Percentiles rank a stretch among this genome's conserved stretches.
phyloP scores from a whole-genome alignment of 2,329 filamentous ascomycete genomes.

The Aspergillus persii region DNA sequence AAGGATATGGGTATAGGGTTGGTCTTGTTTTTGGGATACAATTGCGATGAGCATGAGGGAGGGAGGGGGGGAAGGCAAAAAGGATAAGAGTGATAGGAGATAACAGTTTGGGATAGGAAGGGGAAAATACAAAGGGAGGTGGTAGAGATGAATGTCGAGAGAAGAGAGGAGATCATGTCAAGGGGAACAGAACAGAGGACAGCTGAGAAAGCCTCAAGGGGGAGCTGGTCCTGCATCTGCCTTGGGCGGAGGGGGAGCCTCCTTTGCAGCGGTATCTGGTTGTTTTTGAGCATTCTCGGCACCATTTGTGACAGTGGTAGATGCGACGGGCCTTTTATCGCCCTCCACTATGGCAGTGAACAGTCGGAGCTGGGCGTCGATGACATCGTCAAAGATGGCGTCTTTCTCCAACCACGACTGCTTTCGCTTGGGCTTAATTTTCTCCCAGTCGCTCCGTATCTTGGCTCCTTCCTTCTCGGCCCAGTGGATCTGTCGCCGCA shows the following conservation, averaged over 20 bases:
- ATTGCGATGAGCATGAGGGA: not conserved
- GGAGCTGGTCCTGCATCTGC: slow-evolving; percentile 10
- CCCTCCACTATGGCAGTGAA: slow-evolving; percentile 29
- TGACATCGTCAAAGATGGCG: slow-evolving; percentile 42
- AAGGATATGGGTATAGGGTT: not conserved
- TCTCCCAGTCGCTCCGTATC: slow-evolving; percentile 41
- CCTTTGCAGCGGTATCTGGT: not conserved
- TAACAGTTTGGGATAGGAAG: not conserved
- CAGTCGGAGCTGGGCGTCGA: slow-evolving; percentile 41
- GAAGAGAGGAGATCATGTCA: not conserved
- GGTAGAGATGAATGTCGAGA: not conserved
- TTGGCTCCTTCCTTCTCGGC: slow-evolving; percentile 43
- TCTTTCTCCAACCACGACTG: slow-evolving; percentile 44
- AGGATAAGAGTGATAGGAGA: too few species aligned
- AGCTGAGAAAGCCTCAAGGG: not conserved
- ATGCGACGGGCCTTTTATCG: slow-evolving; percentile 4
- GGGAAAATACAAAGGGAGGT: not conserved
- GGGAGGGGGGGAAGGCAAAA: too few species aligned
- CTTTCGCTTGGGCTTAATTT: slow-evolving; percentile 37
- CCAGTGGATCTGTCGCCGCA: slow-evolving; percentile 49
- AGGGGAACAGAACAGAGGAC: not conserved
- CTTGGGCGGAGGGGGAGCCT: not conserved
- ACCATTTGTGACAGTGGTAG: slow-evolving; percentile 16
- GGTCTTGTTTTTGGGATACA: not conserved
- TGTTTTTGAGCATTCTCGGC: slow-evolving; percentile 10